Evolutionary conservation across 768 basidiomycete genomes (phyloP).

Genomic region (Hericium rajendrae): DNA sequence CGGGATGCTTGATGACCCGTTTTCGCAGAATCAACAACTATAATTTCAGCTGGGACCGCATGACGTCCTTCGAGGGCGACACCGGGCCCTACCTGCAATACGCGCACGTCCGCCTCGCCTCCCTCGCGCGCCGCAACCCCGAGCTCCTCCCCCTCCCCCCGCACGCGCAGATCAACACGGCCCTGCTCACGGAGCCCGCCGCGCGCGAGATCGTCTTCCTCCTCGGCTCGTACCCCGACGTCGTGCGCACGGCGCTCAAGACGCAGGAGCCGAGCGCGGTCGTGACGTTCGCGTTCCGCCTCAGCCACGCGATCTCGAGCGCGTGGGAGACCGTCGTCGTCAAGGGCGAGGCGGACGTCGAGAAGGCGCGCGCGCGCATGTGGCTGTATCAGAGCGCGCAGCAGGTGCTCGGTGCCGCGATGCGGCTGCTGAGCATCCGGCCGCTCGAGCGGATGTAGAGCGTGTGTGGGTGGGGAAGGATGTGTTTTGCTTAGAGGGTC

Average conservation of each 20-base stretch:
- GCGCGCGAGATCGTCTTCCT: constrained; percentile 81
- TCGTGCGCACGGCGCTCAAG: constrained; percentile 77
- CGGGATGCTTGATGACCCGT: not conserved
- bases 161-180: constrained; percentile 56
- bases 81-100: constrained; percentile 96
- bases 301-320: constrained; percentile 81
- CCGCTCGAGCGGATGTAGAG: constrained; percentile 86
- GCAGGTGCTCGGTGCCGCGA: constrained; percentile 80
- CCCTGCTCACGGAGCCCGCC: constrained; percentile 54
- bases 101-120: constrained; percentile 87
- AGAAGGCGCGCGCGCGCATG: constrained; percentile 75
- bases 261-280: constrained; percentile 85
- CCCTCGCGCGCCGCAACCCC: constrained; percentile 87
- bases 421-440: constrained; percentile 80
- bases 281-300: constrained; percentile 81
- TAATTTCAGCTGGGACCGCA: constrained; percentile 87
- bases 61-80: constrained; percentile 94
- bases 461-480: too few relatives aligned
- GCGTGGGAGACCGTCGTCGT: constrained; percentile 91
- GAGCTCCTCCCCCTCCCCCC: constrained; percentile 70
- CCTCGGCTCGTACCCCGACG: constrained; percentile 86
- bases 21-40: constrained; percentile 82
- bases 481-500: too few relatives aligned
- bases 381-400: constrained; percentile 84
- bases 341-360: constrained; percentile 67